Evolutionary conservation across 768 basidiomycete genomes (phyloP), one percentile per base, ranked within the genome.

Genomic region (Pleurotus salmoneostramineus): DNA sequence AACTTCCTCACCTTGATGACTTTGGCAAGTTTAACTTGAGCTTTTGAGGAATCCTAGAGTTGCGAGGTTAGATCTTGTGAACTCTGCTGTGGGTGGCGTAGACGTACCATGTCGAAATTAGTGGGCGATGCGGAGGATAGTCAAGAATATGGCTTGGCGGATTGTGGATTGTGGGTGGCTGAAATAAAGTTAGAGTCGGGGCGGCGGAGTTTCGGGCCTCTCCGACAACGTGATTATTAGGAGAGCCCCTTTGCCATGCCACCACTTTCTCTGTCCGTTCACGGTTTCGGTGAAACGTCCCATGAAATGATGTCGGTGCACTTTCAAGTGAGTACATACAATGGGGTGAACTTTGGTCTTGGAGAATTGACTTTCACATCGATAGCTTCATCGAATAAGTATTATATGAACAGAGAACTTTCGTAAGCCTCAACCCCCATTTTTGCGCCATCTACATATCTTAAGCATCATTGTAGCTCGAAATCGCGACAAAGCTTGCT

Each of bases 11-110:
- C 95, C 91, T 95, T 96, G 81, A 91, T 88, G 65, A 97, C 95
- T 83, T 91, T 94, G 66, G 95, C 97, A 71, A 98, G 93, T 77
- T 98, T 97, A 70, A 97, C 95, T 66, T 92, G 89, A 62, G 85
- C 82, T 88, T 95, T 92, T 72, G 91, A 85, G 67, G 90, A 84
- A 71, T 92, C 91, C 91, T 92, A 60, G 34, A 56, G 3, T 27
- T 1, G 50, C n/a, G 10, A 43, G 7, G 8, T 2, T 11, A 32
- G 15, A 8, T 8, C 7, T 12, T 43, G 14, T 27, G 52, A 6
- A 15, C 3, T 17, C 17, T 5, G 32, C 15, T 49, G 3, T 1
- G 11, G 1, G 3, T 11, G 5, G 6, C 12, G 11, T 32, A 31
- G 37, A 31, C 36, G 15, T 14, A 55, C 52, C 52, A 55, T 55